Percentiles rank a stretch among this genome's conserved stretches.
These are phyloP conservation scores for Colletotrichum sp. DNA, from an alignment of 2,329 filamentous ascomycete species.

Conservation along the genomic window DNA sequence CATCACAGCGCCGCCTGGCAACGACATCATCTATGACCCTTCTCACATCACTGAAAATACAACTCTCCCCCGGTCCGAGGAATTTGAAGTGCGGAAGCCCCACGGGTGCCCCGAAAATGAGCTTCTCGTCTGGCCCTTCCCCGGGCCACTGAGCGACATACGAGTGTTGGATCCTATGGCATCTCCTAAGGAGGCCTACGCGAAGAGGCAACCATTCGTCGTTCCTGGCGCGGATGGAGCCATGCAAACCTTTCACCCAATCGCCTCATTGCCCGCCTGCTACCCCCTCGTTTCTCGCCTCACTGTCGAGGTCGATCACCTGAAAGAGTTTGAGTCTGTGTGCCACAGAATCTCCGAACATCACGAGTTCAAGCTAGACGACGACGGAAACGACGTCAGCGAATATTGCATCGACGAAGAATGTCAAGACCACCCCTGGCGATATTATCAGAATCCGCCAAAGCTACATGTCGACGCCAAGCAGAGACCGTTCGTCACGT, in stretches of 20 bases:
- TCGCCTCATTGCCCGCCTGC: background rate
- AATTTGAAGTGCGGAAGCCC: background rate
- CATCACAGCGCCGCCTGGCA: background rate
- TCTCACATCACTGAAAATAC: background rate
- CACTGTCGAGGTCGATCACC: background rate
- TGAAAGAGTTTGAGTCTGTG: background rate
- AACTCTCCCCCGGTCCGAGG: background rate
- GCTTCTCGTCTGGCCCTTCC: background rate
- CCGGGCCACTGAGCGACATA: background rate
- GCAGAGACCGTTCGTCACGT: background rate
- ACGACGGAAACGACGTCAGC: background rate
- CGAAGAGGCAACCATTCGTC: background rate
- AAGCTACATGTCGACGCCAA: background rate
- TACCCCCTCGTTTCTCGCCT: background rate
- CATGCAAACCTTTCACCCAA: background rate
- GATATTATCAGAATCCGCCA: background rate
- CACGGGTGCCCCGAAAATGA: background rate
- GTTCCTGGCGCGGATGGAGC: background rate
- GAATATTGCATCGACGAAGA: background rate
- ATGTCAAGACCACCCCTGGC: background rate
- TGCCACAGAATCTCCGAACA: background rate
- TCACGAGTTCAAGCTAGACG: background rate
- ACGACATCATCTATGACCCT: background rate
- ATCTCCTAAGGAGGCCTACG: background rate
- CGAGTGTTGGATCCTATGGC: background rate